Conservation (phyloP, 306 rosid genomes). For the Dalbergia oliveri region DNA sequence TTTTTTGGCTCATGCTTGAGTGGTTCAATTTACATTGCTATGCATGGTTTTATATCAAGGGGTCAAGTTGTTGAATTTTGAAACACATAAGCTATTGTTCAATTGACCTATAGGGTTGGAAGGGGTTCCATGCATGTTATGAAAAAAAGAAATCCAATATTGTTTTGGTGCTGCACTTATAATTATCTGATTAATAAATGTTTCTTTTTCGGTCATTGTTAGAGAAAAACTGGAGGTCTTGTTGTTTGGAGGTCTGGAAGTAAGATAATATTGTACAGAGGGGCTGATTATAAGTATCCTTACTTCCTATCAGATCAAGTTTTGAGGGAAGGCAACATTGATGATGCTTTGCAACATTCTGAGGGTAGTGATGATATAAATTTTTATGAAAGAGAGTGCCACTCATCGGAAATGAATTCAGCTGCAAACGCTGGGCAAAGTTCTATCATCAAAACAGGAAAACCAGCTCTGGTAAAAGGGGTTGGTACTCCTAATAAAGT, state of each 20-base stretch:
- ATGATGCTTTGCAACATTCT: constrained; percentile 47
- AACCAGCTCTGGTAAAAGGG: constrained; percentile 70
- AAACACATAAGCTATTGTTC: not conserved
- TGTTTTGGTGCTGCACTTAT: not conserved
- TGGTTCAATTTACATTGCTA: not conserved
- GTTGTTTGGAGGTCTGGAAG: constrained; percentile 95
- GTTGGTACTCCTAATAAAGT: constrained; percentile 77
- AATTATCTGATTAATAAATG: constrained; percentile 38
- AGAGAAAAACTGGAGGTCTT: constrained; percentile 97
- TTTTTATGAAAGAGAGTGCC: constrained; percentile 41
- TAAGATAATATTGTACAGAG: constrained; percentile 88
- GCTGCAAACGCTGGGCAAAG: constrained; percentile 46
- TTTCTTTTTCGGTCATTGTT: constrained; percentile 45
- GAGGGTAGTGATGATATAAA: constrained; percentile 44
- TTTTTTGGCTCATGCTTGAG: not conserved
- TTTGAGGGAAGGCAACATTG: constrained; percentile 45
- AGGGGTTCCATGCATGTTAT: constrained; percentile 15
- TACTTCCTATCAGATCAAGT: constrained; percentile 65
- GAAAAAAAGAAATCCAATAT: not conserved
- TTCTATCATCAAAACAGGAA: constrained; percentile 41
- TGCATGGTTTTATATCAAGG: not conserved
- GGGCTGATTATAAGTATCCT: constrained; percentile 80
- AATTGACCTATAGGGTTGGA: constrained; percentile 9
- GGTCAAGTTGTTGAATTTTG: not conserved
- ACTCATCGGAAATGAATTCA: constrained; percentile 49